phyloP scores from a whole-genome alignment of 1,284 basidiomycete genomes.

The Cerrena zonata region DNA sequence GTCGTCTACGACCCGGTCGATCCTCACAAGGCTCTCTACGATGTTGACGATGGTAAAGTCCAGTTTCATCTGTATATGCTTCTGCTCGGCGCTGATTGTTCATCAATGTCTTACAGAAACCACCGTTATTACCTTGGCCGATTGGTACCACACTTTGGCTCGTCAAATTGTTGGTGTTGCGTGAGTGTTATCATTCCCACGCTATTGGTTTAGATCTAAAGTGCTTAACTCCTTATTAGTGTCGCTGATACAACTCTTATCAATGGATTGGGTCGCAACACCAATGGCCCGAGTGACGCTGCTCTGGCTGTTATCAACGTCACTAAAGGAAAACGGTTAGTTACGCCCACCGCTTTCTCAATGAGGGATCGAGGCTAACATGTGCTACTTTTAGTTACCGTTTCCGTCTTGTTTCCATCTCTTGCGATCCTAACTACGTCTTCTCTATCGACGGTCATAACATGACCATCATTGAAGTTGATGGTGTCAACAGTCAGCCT shows the following conservation, averaged over 20 bases:
- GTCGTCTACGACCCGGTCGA: constrained; percentile 40
- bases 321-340: constrained; percentile 27
- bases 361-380: not conserved
- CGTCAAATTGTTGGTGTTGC: constrained; percentile 3
- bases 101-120: constrained; percentile 13
- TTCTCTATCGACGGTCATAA: constrained; percentile 33
- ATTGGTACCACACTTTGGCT: constrained; percentile 24
- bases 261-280: constrained; percentile 40
- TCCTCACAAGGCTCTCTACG: constrained; percentile 34
- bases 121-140: constrained; percentile 24
- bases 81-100: too few relatives aligned
- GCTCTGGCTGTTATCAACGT: constrained; percentile 30
- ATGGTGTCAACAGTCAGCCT: constrained; percentile 28
- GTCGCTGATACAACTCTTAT: constrained; percentile 38
- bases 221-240: not conserved
- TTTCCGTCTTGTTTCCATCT: constrained; percentile 45
- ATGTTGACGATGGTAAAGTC: constrained; percentile 36
- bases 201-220: not conserved
- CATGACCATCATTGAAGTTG: constrained; percentile 32
- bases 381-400: constrained; percentile 21
- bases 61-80: too few relatives aligned
- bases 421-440: constrained; percentile 27
- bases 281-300: constrained; percentile 14
- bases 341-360: not conserved
- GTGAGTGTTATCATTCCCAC: constrained; percentile 9